Conservation (phyloP, 1,139 yeast genomes). For the Yarrowia galli region DNA sequence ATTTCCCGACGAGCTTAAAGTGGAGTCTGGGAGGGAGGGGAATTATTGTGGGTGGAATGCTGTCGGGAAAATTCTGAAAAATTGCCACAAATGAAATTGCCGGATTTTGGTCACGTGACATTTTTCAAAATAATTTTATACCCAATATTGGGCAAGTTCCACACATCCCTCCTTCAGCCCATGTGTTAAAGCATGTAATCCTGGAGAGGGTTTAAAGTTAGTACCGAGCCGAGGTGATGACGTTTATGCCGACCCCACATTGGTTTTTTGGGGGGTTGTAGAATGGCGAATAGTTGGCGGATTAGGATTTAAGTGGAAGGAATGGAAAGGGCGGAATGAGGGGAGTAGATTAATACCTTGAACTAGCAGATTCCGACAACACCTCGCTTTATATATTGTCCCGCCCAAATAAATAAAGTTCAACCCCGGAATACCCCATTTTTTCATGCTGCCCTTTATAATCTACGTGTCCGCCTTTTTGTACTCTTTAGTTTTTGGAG, state of each 20-base stretch:
- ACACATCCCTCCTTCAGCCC: neutral
- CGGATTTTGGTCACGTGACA: too few relatives aligned
- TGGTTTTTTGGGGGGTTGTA: neutral
- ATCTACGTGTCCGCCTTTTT: neutral
- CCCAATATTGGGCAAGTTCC: too few relatives aligned
- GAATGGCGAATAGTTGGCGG: neutral
- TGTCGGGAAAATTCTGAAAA: too few relatives aligned
- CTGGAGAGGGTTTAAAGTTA: constrained; percentile 19
- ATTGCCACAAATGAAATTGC: too few relatives aligned
- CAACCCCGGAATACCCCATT: constrained; percentile 35
- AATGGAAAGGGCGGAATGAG: too few relatives aligned
- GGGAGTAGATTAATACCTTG: too few relatives aligned
- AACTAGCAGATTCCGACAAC: too few relatives aligned
- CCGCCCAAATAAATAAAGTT: neutral
- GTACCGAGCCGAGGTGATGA: constrained; percentile 38
- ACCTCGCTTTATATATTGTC: too few relatives aligned
- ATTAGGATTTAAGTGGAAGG: neutral
- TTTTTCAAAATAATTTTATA: too few relatives aligned
- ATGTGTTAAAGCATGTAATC: constrained; percentile 32
- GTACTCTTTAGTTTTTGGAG: too few relatives aligned
- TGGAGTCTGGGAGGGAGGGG: neutral
- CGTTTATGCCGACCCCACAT: constrained; percentile 35
- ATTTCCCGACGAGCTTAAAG: constrained; percentile 25
- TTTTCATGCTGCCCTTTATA: constrained; percentile 37
- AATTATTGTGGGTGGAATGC: too few relatives aligned